Base-by-base conservation (phyloP, 192 early-diverging fungal species). In the Phycomyces blakesleeanus region DNA sequence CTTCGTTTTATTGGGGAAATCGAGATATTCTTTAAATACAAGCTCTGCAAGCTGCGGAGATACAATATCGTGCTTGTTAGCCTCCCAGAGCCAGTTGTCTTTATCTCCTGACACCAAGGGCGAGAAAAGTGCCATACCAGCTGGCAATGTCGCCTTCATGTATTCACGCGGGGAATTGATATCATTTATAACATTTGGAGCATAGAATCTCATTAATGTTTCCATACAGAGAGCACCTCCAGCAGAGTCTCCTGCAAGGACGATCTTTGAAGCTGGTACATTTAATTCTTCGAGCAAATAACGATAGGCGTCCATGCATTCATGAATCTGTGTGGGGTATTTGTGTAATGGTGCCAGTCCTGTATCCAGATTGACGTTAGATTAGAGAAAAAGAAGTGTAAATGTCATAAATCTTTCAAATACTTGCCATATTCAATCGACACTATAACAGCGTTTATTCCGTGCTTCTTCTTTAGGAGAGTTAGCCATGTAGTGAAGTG, bases 181-280 rank as follows among this genome's bases (percentile, higher is more conserved):
- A 20, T 60, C 54, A 12, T 57, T 51, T 0, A 47, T 20, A 0
- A 53, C 10, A 9, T 64, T 52, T 50, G 71, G 71, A 14, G 63
- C 64, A 34, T 67, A 42, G 1, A 47, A 16, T n/a, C 59, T 38
- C n/a, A 66, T 62, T 6, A 72, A 44, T 5, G 63, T 61, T 40
- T 67, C 71, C 9, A 67, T 53, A 5, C 53, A 49, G 14, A 72
- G 38, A 2, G 71, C 55, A 37, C 53, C 71, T 37, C 71, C 71
- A 6, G 60, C 63, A 8, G 71, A 72, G 40, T 72, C 71, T 16
- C 71, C 71, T 0, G 44, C 34, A 0, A 68, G 41, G 7, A 72
- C 39, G 18, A 72, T 57, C 38, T 63, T 66, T 8, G 47, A 62
- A 9, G 54, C 59, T 18, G 64, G 59, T 50, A 55, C 47, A 26